Evolutionary conservation across 345 rosid species (phyloP).

Genomic region (Pugionium cornutum): DNA sequence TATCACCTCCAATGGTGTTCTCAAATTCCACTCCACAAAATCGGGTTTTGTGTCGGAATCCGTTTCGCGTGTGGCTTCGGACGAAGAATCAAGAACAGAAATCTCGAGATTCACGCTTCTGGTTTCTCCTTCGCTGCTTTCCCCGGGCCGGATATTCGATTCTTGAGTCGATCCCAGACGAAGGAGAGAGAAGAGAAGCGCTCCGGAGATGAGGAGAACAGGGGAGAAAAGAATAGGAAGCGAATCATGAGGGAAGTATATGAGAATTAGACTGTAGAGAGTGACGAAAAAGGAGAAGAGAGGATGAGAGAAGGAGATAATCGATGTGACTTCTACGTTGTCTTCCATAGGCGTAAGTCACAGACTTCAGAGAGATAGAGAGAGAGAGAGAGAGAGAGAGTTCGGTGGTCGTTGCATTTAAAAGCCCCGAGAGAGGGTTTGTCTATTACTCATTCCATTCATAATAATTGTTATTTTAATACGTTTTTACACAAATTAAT

Average conservation of each 20-base stretch:
- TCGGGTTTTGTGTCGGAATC: conserved; percentile 23
- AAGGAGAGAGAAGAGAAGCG: conserved; percentile 52
- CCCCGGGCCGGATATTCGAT: conserved; percentile 8
- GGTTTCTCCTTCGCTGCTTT: background rate
- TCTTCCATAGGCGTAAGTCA: conserved; percentile 26
- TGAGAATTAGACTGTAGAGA: conserved; percentile 49
- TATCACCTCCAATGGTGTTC: conserved; percentile 81
- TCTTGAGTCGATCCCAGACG: conserved; percentile 50
- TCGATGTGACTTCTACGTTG: background rate
- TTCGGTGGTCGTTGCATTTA: conserved; percentile 42
- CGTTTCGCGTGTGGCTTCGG: background rate
- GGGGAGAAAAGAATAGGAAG: conserved; percentile 50
- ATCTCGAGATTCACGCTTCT: background rate
- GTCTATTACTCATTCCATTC: too few species aligned
- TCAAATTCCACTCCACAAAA: conserved; percentile 74
- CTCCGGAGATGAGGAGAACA: conserved; percentile 50
- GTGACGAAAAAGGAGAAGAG: conserved; percentile 61
- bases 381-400: conserved; percentile 13
- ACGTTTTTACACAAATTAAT: too few species aligned
- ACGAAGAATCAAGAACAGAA: conserved; percentile 5
- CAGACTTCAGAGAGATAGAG: background rate
- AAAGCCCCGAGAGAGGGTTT: conserved; percentile 17
- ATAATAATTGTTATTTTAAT: too few species aligned
- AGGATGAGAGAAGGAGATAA: conserved; percentile 39
- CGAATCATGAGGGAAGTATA: conserved; percentile 52